Percentiles rank a stretch among this genome's conserved stretches.
These are phyloP conservation scores for Choiromyces venosus DNA, from an alignment of 495 filamentous ascomycete species.

Conservation along the genomic window DNA sequence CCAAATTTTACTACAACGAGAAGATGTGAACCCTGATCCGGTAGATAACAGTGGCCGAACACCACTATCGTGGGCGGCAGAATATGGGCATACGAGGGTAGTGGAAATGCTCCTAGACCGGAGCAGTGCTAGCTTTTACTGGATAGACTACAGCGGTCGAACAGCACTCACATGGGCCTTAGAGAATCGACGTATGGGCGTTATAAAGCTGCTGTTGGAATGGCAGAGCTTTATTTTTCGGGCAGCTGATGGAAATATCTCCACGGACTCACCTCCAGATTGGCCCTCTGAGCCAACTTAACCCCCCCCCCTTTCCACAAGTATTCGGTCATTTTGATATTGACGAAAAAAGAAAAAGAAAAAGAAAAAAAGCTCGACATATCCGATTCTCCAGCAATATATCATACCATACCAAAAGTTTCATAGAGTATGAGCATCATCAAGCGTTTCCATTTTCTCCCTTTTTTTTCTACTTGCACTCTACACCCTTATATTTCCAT, in stretches of 20 bases:
- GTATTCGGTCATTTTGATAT: neutral
- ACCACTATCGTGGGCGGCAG: no score
- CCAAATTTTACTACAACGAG: no score
- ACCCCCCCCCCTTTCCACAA: neutral
- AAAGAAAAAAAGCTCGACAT: no score
- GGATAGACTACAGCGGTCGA: neutral
- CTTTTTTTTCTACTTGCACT: no score
- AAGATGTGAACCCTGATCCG: no score
- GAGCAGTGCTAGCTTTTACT: accelerated
- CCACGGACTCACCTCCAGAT: neutral
- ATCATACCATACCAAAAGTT: no score
- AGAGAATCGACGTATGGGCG: neutral
- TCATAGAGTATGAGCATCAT: no score
- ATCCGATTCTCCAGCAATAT: no score
- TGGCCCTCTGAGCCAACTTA: neutral
- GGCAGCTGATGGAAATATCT: neutral
- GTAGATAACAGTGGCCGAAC: no score
- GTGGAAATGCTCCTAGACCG: neutral
- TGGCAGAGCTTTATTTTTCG: neutral
- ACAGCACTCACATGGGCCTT: neutral
- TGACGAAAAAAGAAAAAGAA: no score
- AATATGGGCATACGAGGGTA: accelerated
- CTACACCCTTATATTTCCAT: no score
- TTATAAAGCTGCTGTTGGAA: neutral
- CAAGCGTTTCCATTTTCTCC: no score